These are phyloP conservation scores for Cercophora samala DNA, from an alignment of 495 filamentous ascomycete genomes.

Conservation along the genomic window DNA sequence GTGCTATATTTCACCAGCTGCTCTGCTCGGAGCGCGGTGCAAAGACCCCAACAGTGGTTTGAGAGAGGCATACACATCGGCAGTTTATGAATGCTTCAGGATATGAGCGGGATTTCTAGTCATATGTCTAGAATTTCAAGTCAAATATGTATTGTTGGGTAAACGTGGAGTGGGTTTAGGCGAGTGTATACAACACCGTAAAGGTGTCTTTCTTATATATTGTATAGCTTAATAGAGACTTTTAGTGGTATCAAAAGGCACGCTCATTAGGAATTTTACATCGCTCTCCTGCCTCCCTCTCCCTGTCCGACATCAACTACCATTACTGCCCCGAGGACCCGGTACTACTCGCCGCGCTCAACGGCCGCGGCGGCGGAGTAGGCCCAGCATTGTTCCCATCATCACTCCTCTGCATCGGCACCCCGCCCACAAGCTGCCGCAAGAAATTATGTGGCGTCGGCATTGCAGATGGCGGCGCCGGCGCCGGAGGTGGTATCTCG, in stretches of 20 bases:
- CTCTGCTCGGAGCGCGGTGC: too few relatives aligned
- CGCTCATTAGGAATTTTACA: background rate
- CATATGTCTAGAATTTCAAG: too few relatives aligned
- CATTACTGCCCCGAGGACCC: constrained; percentile 30
- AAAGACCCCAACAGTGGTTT: too few relatives aligned
- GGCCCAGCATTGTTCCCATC: constrained; percentile 21
- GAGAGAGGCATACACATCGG: too few relatives aligned
- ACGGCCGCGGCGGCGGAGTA: constrained; percentile 39
- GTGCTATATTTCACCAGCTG: too few relatives aligned
- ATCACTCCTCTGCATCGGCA: constrained; percentile 47
- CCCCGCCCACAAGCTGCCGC: constrained; percentile 36
- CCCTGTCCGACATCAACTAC: background rate
- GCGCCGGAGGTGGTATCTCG: constrained; percentile 13
- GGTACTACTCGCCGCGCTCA: constrained; percentile 41
- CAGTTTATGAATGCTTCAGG: too few relatives aligned
- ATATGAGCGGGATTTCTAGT: too few relatives aligned
- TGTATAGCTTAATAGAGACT: background rate
- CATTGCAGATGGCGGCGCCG: constrained; percentile 4
- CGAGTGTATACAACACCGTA: too few relatives aligned
- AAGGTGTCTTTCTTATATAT: background rate
- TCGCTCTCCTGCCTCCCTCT: background rate
- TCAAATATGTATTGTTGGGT: too few relatives aligned
- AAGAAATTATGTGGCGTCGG: background rate
- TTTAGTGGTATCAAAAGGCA: background rate
- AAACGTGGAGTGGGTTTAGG: too few relatives aligned